phyloP scores from a whole-genome alignment of 768 basidiomycete species.

The Boletellus ananiceps region DNA sequence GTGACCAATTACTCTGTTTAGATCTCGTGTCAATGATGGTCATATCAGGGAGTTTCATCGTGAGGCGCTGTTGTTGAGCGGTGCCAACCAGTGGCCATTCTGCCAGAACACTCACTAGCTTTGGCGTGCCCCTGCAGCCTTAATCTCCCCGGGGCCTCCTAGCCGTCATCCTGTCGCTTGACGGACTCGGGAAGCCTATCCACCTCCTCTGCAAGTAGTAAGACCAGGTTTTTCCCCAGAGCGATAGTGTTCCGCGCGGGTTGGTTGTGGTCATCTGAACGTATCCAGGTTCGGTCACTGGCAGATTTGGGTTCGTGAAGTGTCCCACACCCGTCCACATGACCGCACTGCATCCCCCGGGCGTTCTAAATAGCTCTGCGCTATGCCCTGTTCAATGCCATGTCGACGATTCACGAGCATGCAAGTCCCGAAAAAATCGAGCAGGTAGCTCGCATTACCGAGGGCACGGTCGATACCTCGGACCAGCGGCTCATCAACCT shows the following conservation, averaged over 20 bases:
- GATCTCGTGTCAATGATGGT: not conserved
- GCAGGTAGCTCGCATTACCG: not conserved
- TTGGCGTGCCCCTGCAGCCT: no score
- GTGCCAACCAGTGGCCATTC: not conserved
- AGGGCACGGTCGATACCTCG: constrained; percentile 9
- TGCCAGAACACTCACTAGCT: not conserved
- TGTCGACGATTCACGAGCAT: constrained; percentile 4
- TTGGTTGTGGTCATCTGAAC: no score
- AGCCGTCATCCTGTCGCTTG: no score
- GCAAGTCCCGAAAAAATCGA: constrained; percentile 15
- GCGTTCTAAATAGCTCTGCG: no score
- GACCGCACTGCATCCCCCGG: not conserved
- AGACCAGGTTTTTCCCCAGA: no score
- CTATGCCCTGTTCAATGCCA: not conserved
- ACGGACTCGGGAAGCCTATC: no score
- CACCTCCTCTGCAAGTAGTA: no score
- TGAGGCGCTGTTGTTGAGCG: not conserved
- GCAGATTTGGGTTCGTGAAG: no score
- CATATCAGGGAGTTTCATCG: not conserved
- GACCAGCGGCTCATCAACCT: constrained; percentile 47
- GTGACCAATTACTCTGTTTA: not conserved
- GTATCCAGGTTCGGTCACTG: no score
- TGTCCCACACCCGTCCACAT: constrained; percentile 11
- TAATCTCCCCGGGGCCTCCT: no score
- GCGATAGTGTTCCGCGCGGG: no score